phyloP scores from a whole-genome alignment of 352 stramenopile genomes.

The Thalassiosira allenii region DNA sequence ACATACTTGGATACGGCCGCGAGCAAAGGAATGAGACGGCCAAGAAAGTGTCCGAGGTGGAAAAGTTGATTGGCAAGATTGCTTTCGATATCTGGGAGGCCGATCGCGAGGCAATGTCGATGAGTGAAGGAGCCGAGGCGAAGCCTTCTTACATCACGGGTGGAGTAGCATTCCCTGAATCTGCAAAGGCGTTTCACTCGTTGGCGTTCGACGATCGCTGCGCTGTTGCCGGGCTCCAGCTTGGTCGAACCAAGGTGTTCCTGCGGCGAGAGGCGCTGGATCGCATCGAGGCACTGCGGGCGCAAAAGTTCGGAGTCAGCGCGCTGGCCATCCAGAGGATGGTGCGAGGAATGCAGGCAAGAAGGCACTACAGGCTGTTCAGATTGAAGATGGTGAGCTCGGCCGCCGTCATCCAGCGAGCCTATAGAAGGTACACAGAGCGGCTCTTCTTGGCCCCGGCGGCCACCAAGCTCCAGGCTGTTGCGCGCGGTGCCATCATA shows the following conservation, averaged over 20 bases:
- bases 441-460: conserved; percentile 53
- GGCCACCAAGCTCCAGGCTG: conserved; percentile 71
- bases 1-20: conserved; percentile 53
- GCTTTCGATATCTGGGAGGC: conserved; percentile 65
- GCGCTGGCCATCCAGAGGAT: conserved; percentile 72
- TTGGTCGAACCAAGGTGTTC: conserved; percentile 87
- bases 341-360: conserved; percentile 61
- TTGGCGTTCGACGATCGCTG: conserved; percentile 81
- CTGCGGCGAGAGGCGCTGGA: conserved; percentile 86
- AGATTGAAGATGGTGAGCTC: conserved; percentile 39
- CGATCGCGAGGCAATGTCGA: conserved; percentile 6
- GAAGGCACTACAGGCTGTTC: conserved; percentile 47
- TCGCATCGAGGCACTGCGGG: conserved; percentile 83
- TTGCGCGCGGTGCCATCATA: conserved; percentile 56
- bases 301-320: conserved; percentile 81
- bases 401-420: conserved; percentile 67
- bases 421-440: conserved; percentile 55
- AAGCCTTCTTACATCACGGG: conserved; percentile 61
- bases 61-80: conserved; percentile 81
- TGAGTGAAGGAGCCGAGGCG: conserved; percentile 11
- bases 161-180: conserved; percentile 78
- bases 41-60: conserved; percentile 80
- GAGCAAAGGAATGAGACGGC: conserved; percentile 73
- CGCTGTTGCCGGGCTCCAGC: conserved; percentile 87
- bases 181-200: conserved; percentile 69